phyloP scores from a whole-genome alignment of 345 rosid species.

The Bruguiera parviflora region DNA sequence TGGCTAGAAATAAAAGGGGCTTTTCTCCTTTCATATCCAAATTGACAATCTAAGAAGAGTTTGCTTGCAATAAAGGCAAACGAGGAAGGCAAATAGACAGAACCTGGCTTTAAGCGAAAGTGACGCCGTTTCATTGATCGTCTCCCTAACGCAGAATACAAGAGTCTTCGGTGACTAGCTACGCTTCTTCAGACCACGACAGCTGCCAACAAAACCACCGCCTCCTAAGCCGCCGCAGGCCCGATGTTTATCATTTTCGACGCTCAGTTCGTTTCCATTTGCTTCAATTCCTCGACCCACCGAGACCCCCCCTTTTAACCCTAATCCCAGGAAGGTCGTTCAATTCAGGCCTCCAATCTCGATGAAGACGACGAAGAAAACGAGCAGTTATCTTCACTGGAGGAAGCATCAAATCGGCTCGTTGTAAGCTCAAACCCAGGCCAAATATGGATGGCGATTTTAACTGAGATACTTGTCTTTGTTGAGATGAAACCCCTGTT shows the following conservation, averaged over 20 bases:
- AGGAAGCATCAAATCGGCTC: constrained; percentile 97
- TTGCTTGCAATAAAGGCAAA: too few relatives aligned
- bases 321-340: constrained; percentile 55
- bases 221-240: too few relatives aligned
- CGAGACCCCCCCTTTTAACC: not conserved
- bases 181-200: not conserved
- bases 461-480: not conserved
- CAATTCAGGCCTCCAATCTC: constrained; percentile 49
- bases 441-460: constrained; percentile 87
- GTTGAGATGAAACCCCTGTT: not conserved
- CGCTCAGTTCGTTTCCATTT: not conserved
- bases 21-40: too few relatives aligned
- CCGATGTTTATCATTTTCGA: not conserved
- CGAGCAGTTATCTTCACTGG: constrained; percentile 72
- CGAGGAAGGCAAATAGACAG: too few relatives aligned
- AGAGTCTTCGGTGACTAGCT: not conserved
- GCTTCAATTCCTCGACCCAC: too few relatives aligned
- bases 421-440: constrained; percentile 84
- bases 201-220: not conserved
- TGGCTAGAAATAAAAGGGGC: too few relatives aligned
- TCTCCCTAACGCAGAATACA: too few relatives aligned
- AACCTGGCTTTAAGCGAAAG: too few relatives aligned
- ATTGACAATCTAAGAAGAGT: too few relatives aligned
- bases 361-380: constrained; percentile 42
- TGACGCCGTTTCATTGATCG: too few relatives aligned